These are phyloP conservation scores for Dalbergia oliveri DNA, from an alignment of 306 rosid species.

Conservation along the genomic window DNA sequence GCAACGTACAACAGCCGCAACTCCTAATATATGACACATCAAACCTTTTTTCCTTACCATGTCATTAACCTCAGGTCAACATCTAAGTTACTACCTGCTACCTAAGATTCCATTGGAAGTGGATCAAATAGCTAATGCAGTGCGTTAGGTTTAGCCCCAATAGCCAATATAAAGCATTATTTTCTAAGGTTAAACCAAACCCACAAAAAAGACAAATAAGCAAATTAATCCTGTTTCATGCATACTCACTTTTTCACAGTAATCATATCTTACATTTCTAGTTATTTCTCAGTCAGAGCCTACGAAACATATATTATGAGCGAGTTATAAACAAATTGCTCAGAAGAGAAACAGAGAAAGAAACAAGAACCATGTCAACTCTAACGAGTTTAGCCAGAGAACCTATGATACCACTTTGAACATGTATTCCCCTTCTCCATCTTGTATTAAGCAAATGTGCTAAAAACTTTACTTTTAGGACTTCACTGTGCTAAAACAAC, in stretches of 20 bases:
- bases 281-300: background rate
- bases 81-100: background rate
- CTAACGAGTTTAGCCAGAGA: background rate
- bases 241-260: background rate
- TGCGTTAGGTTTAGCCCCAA: background rate
- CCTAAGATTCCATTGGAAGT: background rate
- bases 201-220: background rate
- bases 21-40: background rate
- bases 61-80: background rate
- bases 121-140: background rate
- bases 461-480: background rate
- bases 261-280: background rate
- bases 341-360: background rate
- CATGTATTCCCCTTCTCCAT: background rate
- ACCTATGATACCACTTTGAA: background rate
- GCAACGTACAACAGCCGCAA: background rate
- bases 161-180: background rate
- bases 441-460: background rate
- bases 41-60: background rate
- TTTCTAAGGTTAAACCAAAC: background rate
- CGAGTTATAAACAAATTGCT: background rate
- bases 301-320: background rate
- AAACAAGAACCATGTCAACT: background rate
- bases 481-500: background rate
- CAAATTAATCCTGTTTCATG: background rate